These are phyloP conservation scores for Dothistroma septosporum DNA, from an alignment of 2,329 filamentous ascomycete species.

Conservation along the genomic window DNA sequence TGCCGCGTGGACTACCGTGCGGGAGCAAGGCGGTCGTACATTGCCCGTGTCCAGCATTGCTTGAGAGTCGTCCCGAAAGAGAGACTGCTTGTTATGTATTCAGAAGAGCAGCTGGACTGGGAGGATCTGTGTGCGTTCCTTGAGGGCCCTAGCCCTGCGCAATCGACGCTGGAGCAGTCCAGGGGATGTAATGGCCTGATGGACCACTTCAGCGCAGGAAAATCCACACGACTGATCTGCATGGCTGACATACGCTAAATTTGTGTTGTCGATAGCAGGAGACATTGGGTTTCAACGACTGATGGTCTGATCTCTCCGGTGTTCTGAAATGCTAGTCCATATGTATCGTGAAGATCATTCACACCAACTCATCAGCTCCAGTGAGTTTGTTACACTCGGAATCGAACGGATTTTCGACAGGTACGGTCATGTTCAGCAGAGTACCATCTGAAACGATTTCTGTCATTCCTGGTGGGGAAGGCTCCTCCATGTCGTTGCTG, in stretches of 20 bases:
- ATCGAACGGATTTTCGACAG: background rate
- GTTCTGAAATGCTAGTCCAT: background rate
- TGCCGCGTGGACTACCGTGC: constrained; percentile 1
- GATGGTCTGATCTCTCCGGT: background rate
- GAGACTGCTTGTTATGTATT: constrained; percentile 23
- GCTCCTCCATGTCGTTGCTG: background rate
- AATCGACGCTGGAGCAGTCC: background rate
- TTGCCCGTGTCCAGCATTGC: constrained; percentile 7
- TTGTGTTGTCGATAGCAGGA: background rate
- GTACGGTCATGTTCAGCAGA: background rate
- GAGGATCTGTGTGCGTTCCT: constrained; percentile 30
- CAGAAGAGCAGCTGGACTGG: constrained; percentile 26
- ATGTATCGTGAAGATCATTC: background rate
- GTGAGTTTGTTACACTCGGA: background rate
- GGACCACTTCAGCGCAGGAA: background rate
- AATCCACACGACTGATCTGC: background rate
- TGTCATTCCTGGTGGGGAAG: background rate
- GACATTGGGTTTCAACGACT: background rate
- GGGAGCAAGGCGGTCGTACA: constrained; percentile 5
- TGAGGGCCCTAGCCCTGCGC: constrained; percentile 18
- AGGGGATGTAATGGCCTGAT: background rate
- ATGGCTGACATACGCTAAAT: background rate
- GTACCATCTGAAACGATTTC: background rate
- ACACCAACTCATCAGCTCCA: background rate
- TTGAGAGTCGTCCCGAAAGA: constrained; percentile 22